Conservation (phyloP, 257 asterid genomes). For the Coffea canephora region DNA sequence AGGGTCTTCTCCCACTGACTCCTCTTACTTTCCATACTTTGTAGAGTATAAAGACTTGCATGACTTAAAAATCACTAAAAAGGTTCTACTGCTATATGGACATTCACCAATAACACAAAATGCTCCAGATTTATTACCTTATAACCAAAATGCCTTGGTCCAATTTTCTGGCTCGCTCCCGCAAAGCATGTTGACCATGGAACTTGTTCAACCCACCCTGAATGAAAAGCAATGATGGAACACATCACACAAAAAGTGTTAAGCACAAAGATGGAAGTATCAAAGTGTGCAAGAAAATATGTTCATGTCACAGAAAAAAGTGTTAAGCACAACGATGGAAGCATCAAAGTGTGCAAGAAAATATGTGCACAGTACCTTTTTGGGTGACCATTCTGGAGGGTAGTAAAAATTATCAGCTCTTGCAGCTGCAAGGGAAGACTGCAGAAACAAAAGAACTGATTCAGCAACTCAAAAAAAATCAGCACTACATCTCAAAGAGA, state of each 20-base stretch:
- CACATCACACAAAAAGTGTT: background rate
- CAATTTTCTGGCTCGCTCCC: slow-evolving; percentile 92
- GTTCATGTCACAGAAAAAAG: background rate
- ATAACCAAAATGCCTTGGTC: slow-evolving; percentile 95
- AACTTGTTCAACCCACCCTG: slow-evolving; percentile 96
- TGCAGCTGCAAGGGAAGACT: slow-evolving; percentile 98
- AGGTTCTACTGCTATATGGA: background rate
- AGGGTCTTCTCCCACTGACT: too few relatives aligned
- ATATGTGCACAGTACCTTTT: slow-evolving; percentile 52
- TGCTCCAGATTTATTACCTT: slow-evolving; percentile 48
- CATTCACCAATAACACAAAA: background rate
- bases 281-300: background rate
- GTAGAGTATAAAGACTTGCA: background rate
- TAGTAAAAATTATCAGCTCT: slow-evolving; percentile 97
- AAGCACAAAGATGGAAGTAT: background rate
- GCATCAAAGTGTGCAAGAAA: background rate
- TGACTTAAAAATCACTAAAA: background rate
- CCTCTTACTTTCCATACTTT: too few relatives aligned
- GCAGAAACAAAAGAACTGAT: slow-evolving; percentile 39
- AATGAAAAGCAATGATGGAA: slow-evolving; percentile 19
- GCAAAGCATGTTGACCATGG: slow-evolving; percentile 90
- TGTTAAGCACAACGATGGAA: background rate
- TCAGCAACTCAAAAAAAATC: slow-evolving; percentile 18
- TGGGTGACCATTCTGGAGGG: slow-evolving; percentile 99
- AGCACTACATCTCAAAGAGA: slow-evolving; percentile 2